Evolutionary conservation across 306 rosid genomes (phyloP).

Genomic region (Sesbania bispinosa): DNA sequence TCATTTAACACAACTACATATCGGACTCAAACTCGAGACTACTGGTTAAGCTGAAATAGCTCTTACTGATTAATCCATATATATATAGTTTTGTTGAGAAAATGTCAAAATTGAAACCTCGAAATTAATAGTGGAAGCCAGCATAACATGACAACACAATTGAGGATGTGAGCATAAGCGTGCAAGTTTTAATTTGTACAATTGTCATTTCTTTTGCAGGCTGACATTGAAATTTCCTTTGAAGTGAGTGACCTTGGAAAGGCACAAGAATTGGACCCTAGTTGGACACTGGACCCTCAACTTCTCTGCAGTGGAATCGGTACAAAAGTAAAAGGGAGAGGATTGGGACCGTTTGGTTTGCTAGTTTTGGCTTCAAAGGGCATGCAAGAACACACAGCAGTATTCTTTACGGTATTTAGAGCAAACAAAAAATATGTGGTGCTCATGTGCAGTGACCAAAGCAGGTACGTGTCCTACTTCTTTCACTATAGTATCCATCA

Average conservation of each 20-base stretch:
- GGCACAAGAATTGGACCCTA: constrained; percentile 40
- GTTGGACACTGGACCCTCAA: constrained; percentile 51
- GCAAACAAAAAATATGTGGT: constrained; percentile 34
- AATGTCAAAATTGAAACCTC: not conserved
- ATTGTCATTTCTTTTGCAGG: constrained; percentile 40
- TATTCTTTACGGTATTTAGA: constrained; percentile 56
- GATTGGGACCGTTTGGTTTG: constrained; percentile 73
- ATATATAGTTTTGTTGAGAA: too few species aligned
- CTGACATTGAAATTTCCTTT: constrained; percentile 64
- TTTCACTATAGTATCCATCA: constrained; percentile 13
- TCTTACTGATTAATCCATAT: too few species aligned
- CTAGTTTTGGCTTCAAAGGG: constrained; percentile 57
- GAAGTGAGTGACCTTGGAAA: constrained; percentile 38
- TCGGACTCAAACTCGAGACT: too few species aligned
- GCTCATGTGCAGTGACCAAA: constrained; percentile 51
- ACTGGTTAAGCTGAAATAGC: too few species aligned
- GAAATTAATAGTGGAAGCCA: constrained; percentile 9
- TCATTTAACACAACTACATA: too few species aligned
- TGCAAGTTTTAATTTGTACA: not conserved
- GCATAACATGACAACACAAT: not conserved
- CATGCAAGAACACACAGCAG: constrained; percentile 56
- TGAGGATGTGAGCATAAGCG: constrained; percentile 4
- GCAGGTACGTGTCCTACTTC: constrained; percentile 23
- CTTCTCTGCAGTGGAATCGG: constrained; percentile 42
- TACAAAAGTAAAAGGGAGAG: constrained; percentile 32